Conservation (phyloP, 1,139 yeast species). For the Meyerozyma carpophila region DNA sequence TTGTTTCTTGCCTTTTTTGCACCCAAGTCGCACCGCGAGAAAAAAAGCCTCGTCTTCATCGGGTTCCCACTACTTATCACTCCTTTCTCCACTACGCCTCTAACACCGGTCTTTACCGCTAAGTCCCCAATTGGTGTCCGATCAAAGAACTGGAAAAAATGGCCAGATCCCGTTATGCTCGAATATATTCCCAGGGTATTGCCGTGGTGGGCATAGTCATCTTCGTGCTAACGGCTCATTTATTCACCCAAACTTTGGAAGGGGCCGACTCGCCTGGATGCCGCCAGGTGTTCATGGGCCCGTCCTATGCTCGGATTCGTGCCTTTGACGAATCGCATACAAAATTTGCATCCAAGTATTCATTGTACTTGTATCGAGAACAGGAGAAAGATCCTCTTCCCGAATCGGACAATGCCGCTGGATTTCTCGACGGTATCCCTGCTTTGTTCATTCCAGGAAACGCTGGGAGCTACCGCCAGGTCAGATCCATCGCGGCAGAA, state of each 20-base stretch:
- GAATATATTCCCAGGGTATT: not conserved
- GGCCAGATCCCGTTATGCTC: not conserved
- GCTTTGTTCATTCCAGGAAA: conserved; percentile 94
- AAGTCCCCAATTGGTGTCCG: not conserved
- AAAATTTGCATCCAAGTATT: conserved; percentile 70
- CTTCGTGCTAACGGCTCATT: conserved; percentile 12
- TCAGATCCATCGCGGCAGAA: conserved; percentile 84
- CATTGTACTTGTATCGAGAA: conserved; percentile 74
- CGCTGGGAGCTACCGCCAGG: conserved; percentile 92
- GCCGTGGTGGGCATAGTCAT: conserved; percentile 12
- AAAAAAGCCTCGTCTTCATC: not conserved
- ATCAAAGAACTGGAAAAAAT: not conserved
- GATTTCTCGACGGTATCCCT: conserved; percentile 65
- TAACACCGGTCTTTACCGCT: not conserved
- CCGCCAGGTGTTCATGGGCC: conserved; percentile 63
- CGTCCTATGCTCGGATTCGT: conserved; percentile 66
- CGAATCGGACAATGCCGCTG: conserved; percentile 23
- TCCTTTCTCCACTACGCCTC: not conserved
- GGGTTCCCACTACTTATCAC: not conserved
- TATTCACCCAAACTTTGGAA: conserved; percentile 15
- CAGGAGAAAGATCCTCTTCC: conserved; percentile 65
- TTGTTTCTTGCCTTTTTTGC: not conserved
- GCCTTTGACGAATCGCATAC: conserved; percentile 73
- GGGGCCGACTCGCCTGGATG: conserved; percentile 43
- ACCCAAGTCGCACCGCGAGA: conserved; percentile 1